phyloP scores from a whole-genome alignment of 441 rosid genomes.

The Iberis amara region DNA sequence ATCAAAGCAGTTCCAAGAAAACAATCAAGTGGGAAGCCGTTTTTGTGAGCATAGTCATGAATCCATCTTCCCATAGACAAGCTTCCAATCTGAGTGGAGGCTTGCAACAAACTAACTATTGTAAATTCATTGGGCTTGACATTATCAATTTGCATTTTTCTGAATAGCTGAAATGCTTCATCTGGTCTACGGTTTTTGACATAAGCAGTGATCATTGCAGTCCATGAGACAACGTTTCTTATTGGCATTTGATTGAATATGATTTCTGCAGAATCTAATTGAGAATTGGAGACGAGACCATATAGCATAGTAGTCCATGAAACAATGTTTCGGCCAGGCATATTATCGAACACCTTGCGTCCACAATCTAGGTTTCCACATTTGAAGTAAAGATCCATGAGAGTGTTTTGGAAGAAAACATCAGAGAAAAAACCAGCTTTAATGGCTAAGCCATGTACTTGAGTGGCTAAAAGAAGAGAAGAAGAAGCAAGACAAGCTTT shows the following conservation, averaged over 20 bases:
- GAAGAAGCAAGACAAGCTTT: constrained; percentile 48
- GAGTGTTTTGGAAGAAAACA: constrained; percentile 45
- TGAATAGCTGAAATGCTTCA: constrained; percentile 43
- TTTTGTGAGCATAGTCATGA: constrained; percentile 43
- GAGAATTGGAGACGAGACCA: constrained; percentile 41
- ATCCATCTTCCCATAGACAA: constrained; percentile 47
- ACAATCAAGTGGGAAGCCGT: constrained; percentile 38
- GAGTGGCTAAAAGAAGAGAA: constrained; percentile 37
- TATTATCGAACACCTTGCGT: constrained; percentile 45
- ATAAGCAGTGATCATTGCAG: constrained; percentile 46
- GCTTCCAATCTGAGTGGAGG: constrained; percentile 42
- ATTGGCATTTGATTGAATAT: constrained; percentile 40
- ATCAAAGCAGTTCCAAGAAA: constrained; percentile 47
- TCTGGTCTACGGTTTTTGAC: constrained; percentile 37
- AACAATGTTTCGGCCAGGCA: constrained; percentile 40
- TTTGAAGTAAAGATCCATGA: constrained; percentile 60
- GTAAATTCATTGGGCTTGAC: constrained; percentile 51
- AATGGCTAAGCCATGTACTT: constrained; percentile 52
- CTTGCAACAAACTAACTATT: constrained; percentile 40
- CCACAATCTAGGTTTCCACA: constrained; percentile 40
- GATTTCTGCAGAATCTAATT: constrained; percentile 39
- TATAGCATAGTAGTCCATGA: constrained; percentile 49
- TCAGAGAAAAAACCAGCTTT: constrained; percentile 48
- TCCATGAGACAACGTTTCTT: constrained; percentile 50
- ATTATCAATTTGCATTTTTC: constrained; percentile 40